These are phyloP conservation scores for Didymella exigua DNA, from an alignment of 2,329 filamentous ascomycete genomes.

Conservation along the genomic window DNA sequence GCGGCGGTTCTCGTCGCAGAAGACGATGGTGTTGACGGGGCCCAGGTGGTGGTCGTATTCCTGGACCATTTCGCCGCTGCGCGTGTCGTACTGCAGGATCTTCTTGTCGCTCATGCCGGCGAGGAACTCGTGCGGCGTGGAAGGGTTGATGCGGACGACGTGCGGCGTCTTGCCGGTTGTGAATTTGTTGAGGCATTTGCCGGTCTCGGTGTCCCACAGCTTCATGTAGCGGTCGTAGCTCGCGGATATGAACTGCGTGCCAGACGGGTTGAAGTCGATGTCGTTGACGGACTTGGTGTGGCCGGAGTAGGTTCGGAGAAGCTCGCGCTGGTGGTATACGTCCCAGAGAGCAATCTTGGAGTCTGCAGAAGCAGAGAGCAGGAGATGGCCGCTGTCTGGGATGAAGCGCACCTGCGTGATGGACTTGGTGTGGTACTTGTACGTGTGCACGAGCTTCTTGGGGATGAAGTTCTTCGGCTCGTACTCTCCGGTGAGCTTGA, in stretches of 20 bases:
- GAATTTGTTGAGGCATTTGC: slow-evolving; percentile 84
- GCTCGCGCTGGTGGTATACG: slow-evolving; percentile 84
- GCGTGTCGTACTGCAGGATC: slow-evolving; percentile 94
- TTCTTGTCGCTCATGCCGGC: slow-evolving; percentile 99
- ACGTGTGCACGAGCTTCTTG: slow-evolving; percentile 90
- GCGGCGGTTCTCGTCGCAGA: slow-evolving; percentile 89
- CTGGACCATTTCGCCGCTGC: slow-evolving; percentile 82
- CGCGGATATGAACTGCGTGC: slow-evolving; percentile 84
- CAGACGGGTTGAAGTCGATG: slow-evolving; percentile 81
- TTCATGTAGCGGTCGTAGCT: slow-evolving; percentile 97
- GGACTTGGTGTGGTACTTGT: slow-evolving; percentile 82
- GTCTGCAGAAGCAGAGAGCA: slow-evolving; percentile 90
- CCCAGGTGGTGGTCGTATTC: slow-evolving; percentile 98
- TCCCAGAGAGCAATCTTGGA: slow-evolving; percentile 93
- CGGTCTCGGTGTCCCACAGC: slow-evolving; percentile 97
- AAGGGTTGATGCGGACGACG: slow-evolving; percentile 90
- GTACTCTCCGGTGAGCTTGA: slow-evolving; percentile 72
- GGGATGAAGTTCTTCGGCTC: slow-evolving; percentile 89
- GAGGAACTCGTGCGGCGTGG: slow-evolving; percentile 84
- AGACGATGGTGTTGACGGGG: slow-evolving; percentile 97
- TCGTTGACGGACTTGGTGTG: slow-evolving; percentile 91
- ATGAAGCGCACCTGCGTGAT: slow-evolving; percentile 92
- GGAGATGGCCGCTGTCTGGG: slow-evolving; percentile 81
- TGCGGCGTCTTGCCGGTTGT: slow-evolving; percentile 94
- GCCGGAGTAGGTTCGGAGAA: slow-evolving; percentile 88